These are phyloP conservation scores for Saccharomycopsis babjevae DNA, from an alignment of 805 yeast species.

Conservation along the genomic window DNA sequence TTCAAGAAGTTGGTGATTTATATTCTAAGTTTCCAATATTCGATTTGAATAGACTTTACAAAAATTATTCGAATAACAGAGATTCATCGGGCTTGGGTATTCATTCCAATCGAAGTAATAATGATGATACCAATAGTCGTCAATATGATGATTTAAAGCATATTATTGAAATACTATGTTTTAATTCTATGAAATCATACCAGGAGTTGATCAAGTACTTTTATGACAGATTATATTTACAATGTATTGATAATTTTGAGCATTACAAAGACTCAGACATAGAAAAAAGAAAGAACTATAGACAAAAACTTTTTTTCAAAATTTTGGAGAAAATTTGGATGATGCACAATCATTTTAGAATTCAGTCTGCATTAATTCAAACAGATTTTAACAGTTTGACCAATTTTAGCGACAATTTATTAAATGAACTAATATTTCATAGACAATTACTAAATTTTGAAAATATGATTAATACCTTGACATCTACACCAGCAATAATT, in stretches of 20 bases:
- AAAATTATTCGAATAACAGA: background rate
- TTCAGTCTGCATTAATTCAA: conserved; percentile 17
- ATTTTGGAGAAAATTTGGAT: conserved; percentile 17
- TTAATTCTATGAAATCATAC: conserved; percentile 16
- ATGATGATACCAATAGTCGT: background rate
- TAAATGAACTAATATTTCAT: conserved; percentile 28
- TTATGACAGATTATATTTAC: conserved; percentile 16
- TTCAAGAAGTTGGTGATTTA: conserved; percentile 17
- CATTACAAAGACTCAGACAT: background rate
- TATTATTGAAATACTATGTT: conserved; percentile 11
- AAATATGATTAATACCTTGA: conserved; percentile 31
- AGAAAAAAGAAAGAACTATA: background rate
- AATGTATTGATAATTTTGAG: conserved; percentile 1
- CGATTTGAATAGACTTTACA: conserved; percentile 7
- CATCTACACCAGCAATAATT: conserved; percentile 70
- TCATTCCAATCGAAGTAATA: background rate
- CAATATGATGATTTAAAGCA: conserved; percentile 9
- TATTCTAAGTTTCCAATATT: conserved; percentile 16
- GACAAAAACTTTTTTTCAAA: conserved; percentile 16
- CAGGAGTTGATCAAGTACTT: conserved; percentile 18
- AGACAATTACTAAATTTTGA: conserved; percentile 31
- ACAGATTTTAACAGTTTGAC: conserved; percentile 13
- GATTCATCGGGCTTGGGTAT: background rate
- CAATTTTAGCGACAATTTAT: conserved; percentile 12
- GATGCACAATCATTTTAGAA: conserved; percentile 16